Conservation (phyloP, 2,329 filamentous ascomycete species). For the Aspergillus pseudoglaucus region DNA sequence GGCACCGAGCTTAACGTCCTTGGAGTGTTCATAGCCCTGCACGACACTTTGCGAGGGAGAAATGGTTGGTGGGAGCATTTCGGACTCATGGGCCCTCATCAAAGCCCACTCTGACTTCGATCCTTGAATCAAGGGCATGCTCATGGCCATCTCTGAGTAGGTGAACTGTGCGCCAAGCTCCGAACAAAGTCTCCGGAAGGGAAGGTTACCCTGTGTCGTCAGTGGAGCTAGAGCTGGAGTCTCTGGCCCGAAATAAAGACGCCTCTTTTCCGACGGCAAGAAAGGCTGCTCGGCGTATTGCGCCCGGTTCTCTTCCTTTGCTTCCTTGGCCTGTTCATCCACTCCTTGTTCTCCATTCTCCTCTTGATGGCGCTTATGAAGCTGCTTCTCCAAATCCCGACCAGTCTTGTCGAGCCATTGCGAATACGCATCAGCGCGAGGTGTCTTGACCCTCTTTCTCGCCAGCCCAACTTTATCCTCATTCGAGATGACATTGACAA, state of each 20-base stretch:
- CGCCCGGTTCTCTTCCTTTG: conserved; percentile 65
- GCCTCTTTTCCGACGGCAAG: conserved; percentile 85
- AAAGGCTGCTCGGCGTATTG: conserved; percentile 80
- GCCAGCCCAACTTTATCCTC: conserved; percentile 68
- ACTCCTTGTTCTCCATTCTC: conserved; percentile 24
- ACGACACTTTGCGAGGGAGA: conserved; percentile 51
- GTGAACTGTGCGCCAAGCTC: conserved; percentile 86
- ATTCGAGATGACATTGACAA: conserved; percentile 68
- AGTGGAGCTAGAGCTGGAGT: conserved; percentile 90
- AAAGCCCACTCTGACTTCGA: conserved; percentile 90
- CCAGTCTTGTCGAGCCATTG: conserved; percentile 68
- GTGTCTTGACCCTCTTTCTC: conserved; percentile 63
- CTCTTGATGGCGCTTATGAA: conserved; percentile 41
- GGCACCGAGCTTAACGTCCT: conserved; percentile 81
- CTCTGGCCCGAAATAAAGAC: conserved; percentile 87
- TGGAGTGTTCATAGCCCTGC: conserved; percentile 70
- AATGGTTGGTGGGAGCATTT: conserved; percentile 66
- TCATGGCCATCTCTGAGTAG: conserved; percentile 98
- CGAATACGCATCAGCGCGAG: conserved; percentile 68
- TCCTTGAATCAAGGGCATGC: conserved; percentile 80
- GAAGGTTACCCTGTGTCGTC: conserved; percentile 93
- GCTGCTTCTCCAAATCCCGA: conserved; percentile 41
- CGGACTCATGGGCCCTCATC: conserved; percentile 83
- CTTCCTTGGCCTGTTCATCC: conserved; percentile 34
- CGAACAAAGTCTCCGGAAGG: conserved; percentile 84